Percentiles rank a stretch among this genome's conserved stretches.
phyloP scores from a whole-genome alignment of 306 rosid species.

The Inga oerstediana region DNA sequence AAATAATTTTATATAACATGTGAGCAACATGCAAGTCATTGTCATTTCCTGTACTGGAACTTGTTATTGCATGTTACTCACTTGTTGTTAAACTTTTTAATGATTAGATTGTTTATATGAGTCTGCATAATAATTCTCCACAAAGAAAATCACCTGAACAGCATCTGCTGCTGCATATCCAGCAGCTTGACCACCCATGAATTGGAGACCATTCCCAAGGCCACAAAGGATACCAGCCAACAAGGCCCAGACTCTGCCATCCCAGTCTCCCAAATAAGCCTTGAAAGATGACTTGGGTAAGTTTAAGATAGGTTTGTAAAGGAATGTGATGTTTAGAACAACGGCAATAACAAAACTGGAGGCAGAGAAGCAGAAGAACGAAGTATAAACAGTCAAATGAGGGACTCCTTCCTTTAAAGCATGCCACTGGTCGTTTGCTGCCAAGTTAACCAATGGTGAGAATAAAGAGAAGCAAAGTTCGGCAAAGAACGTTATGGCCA shows the following conservation, averaged over 20 bases:
- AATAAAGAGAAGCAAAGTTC: slow-evolving; percentile 81
- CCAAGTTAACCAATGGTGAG: slow-evolving; percentile 86
- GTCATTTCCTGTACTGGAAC: no score
- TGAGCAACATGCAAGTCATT: no score
- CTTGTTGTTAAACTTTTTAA: no score
- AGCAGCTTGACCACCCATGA: slow-evolving; percentile 96
- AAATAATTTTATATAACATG: no score
- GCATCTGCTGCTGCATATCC: slow-evolving; percentile 97
- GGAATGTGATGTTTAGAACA: slow-evolving; percentile 72
- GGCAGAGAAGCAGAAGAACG: slow-evolving; percentile 82
- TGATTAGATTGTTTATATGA: no score
- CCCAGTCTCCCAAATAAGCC: slow-evolving; percentile 75
- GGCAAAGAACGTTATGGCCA: slow-evolving; percentile 69
- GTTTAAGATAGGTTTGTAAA: slow-evolving; percentile 72
- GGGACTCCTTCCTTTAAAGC: slow-evolving; percentile 71
- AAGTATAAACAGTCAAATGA: slow-evolving; percentile 73
- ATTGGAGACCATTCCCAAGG: slow-evolving; percentile 85
- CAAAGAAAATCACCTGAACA: slow-evolving; percentile 68
- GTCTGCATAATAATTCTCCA: no score
- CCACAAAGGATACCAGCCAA: slow-evolving; percentile 90
- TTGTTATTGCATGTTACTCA: no score
- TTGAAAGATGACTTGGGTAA: slow-evolving; percentile 71
- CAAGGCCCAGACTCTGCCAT: slow-evolving; percentile 87
- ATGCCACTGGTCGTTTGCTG: slow-evolving; percentile 93
- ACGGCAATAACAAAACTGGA: slow-evolving; percentile 73